Conservation (phyloP, 306 rosid genomes). For the Sechiopsis laciniata region DNA sequence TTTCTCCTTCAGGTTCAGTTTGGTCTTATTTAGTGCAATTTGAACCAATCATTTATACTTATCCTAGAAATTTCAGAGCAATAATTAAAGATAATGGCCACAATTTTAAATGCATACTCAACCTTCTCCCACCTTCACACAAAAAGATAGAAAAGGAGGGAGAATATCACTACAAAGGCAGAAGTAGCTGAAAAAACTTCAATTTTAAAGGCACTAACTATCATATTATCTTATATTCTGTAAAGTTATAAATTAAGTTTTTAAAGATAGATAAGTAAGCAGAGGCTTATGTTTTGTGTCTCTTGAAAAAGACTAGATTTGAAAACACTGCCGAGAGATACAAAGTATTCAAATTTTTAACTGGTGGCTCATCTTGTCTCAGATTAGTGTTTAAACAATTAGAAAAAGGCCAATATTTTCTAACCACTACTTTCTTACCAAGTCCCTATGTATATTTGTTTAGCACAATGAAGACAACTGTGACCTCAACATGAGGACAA, state of each 20-base stretch:
- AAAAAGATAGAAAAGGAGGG: constrained; percentile 12
- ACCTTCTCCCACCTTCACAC: constrained; percentile 23
- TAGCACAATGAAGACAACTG: constrained; percentile 18
- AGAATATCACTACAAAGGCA: constrained; percentile 19
- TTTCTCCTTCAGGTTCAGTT: not conserved
- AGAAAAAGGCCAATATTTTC: constrained; percentile 8
- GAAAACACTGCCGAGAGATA: constrained; percentile 12
- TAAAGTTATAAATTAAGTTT: not conserved
- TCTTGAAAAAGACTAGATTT: constrained; percentile 14
- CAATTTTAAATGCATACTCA: constrained; percentile 20
- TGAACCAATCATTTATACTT: constrained; percentile 10
- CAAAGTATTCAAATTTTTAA: not conserved
- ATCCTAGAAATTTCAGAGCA: constrained; percentile 18
- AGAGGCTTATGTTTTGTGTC: constrained; percentile 7
- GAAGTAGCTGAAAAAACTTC: constrained; percentile 16
- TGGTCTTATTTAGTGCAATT: constrained; percentile 18
- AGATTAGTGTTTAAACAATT: constrained; percentile 18
- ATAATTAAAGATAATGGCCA: constrained; percentile 17
- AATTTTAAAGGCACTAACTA: constrained; percentile 19
- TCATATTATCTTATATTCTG: constrained; percentile 4
- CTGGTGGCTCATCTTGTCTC: constrained; percentile 22
- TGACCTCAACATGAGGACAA: constrained; percentile 14
- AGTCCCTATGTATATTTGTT: constrained; percentile 16
- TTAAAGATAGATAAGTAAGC: not conserved
- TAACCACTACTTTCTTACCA: constrained; percentile 18